Evolutionary conservation across 139 green algal genomes (phyloP).

Genomic region (Pleodorina starrii): DNA sequence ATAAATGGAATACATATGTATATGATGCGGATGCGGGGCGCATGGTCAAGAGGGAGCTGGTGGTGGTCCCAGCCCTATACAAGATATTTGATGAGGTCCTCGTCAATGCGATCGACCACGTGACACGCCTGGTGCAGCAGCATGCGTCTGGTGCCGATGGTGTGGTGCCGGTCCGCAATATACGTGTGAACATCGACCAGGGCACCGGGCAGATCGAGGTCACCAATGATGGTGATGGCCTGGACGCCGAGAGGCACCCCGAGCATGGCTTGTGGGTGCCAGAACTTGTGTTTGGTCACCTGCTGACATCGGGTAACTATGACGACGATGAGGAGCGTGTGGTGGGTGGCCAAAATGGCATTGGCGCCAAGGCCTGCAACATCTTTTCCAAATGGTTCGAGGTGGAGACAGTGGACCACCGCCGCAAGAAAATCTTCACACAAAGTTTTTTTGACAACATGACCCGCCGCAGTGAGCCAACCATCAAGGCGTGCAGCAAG

Average conservation of each 20-base stretch:
- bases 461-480: slow-evolving; percentile 68
- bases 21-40: neutral
- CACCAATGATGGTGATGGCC: slow-evolving; percentile 74
- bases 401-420: slow-evolving; percentile 39
- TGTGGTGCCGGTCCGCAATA: too few relatives aligned
- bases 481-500: slow-evolving; percentile 58
- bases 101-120: slow-evolving; percentile 78
- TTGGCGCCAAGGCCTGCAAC: slow-evolving; percentile 51
- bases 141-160: neutral
- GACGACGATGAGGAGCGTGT: slow-evolving; percentile 73
- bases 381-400: slow-evolving; percentile 58
- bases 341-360: slow-evolving; percentile 43
- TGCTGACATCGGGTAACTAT: slow-evolving; percentile 81
- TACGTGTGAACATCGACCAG: slow-evolving; percentile 51
- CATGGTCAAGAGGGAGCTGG: slow-evolving; percentile 24
- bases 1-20: neutral
- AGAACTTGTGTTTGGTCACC: slow-evolving; percentile 80
- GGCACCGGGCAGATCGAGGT: slow-evolving; percentile 51
- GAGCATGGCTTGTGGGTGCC: slow-evolving; percentile 70
- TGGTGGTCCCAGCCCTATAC: slow-evolving; percentile 71
- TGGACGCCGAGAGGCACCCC: slow-evolving; percentile 59
- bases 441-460: slow-evolving; percentile 67
- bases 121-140: slow-evolving; percentile 51
- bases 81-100: slow-evolving; percentile 84
- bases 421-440: neutral